These are phyloP conservation scores for Diaporthe vexans DNA, from an alignment of 2,329 filamentous ascomycete genomes.

Conservation along the genomic window DNA sequence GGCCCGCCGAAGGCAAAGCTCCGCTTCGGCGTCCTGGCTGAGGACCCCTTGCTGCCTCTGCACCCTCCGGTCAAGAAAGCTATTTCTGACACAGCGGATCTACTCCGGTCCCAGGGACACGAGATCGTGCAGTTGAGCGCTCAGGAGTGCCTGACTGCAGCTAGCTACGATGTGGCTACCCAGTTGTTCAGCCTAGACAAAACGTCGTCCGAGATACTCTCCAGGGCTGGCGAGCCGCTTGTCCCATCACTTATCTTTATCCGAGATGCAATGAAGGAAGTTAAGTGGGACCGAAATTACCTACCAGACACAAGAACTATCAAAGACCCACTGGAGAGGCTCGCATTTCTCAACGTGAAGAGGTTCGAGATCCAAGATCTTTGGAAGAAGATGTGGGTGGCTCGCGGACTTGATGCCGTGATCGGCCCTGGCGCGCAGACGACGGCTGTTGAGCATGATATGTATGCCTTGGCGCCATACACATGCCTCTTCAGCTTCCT, in stretches of 20 bases:
- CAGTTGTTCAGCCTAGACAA: conserved; percentile 40
- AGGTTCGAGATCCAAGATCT: conserved; percentile 36
- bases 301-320: conserved; percentile 27
- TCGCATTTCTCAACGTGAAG: conserved; percentile 37
- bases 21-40: conserved; percentile 40
- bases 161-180: conserved; percentile 34
- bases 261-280: conserved; percentile 24
- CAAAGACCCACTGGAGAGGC: conserved; percentile 30
- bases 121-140: conserved; percentile 29
- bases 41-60: conserved; percentile 40
- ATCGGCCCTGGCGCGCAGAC: conserved; percentile 40
- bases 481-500: conserved; percentile 40
- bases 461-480: conserved; percentile 41
- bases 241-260: conserved; percentile 32
- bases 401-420: conserved; percentile 39
- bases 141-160: conserved; percentile 29
- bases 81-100: conserved; percentile 2
- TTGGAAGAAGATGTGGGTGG: conserved; percentile 40
- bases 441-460: conserved; percentile 43
- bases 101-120: conserved; percentile 34
- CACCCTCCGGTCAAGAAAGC: conserved; percentile 39
- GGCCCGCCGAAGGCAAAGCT: background rate
- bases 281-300: conserved; percentile 18
- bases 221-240: conserved; percentile 36
- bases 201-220: conserved; percentile 33